These are phyloP conservation scores for Hemisphaericaspora xylofermentans DNA, from an alignment of 1,139 yeast genomes.

Conservation along the genomic window DNA sequence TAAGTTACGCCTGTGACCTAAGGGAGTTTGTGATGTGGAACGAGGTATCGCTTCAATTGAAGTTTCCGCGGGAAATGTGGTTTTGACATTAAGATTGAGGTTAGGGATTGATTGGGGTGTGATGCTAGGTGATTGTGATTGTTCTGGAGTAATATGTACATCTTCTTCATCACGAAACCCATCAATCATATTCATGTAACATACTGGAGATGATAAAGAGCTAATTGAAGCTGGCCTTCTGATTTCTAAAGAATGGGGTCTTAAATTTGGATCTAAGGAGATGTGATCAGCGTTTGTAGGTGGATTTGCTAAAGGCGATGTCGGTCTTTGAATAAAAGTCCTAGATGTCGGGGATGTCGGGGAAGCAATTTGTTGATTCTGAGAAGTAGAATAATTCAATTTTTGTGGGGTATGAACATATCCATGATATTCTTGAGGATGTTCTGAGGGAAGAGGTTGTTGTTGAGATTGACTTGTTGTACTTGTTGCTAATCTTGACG, in stretches of 20 bases:
- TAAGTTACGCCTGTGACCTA: constrained; percentile 19
- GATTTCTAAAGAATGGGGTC: not conserved
- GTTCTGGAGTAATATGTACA: not conserved
- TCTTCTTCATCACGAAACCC: constrained; percentile 1
- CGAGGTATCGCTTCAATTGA: not conserved
- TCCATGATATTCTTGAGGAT: constrained; percentile 2
- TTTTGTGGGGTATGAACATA: not conserved
- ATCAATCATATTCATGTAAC: constrained; percentile 1
- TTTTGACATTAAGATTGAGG: not conserved
- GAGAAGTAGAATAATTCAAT: not conserved
- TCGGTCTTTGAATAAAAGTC: constrained; percentile 1
- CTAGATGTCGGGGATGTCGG: constrained; percentile 1
- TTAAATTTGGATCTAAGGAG: not conserved
- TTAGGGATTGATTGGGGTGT: not conserved
- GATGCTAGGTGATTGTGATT: not conserved
- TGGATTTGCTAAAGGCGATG: constrained; percentile 5
- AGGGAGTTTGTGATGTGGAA: constrained; percentile 1
- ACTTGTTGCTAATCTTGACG: not conserved
- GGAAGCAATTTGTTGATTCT: not conserved
- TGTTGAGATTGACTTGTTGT: not conserved
- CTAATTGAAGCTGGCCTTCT: not conserved
- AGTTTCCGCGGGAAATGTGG: too few relatives aligned
- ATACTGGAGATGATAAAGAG: constrained; percentile 4
- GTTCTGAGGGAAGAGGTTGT: not conserved
- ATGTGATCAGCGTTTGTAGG: not conserved